These are phyloP conservation scores for Penicillium roqueforti DNA, from an alignment of 495 filamentous ascomycete species.

Conservation along the genomic window DNA sequence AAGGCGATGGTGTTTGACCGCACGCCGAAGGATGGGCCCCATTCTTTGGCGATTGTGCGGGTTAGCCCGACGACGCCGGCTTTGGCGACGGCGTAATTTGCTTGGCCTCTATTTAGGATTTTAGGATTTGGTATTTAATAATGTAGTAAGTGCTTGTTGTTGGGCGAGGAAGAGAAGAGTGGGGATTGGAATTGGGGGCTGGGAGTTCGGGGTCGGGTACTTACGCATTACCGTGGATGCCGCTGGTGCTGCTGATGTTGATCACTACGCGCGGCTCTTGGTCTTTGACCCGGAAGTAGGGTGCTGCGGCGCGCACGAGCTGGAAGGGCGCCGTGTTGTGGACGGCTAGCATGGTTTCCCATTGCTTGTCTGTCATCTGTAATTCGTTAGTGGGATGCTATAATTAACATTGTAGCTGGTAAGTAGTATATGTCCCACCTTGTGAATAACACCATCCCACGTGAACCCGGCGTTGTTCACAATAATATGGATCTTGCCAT, in stretches of 20 bases:
- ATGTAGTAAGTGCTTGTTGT: too few species aligned
- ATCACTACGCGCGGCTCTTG: conserved; percentile 71
- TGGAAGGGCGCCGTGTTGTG: conserved; percentile 83
- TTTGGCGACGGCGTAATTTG: conserved; percentile 81
- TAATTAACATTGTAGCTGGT: too few species aligned
- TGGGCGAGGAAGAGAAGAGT: neutral
- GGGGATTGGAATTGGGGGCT: neutral
- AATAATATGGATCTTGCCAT: conserved; percentile 81
- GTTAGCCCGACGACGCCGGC: conserved; percentile 74
- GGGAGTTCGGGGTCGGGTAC: conserved; percentile 14
- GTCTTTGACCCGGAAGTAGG: conserved; percentile 84
- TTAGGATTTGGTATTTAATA: too few species aligned
- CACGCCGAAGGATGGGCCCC: conserved; percentile 81
- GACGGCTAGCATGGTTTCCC: conserved; percentile 76
- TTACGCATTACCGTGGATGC: conserved; percentile 76
- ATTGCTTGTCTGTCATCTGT: conserved; percentile 84
- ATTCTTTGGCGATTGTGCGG: conserved; percentile 88
- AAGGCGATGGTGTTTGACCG: conserved; percentile 81
- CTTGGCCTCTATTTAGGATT: conserved; percentile 54
- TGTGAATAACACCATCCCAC: conserved; percentile 89
- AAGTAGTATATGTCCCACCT: conserved; percentile 40
- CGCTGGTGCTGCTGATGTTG: conserved; percentile 76
- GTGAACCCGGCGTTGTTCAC: conserved; percentile 89
- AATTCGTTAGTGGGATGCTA: neutral
- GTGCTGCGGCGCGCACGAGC: conserved; percentile 70